Conservation (phyloP, 108 stramenopile species). For the Schizochytrium sp. region DNA sequence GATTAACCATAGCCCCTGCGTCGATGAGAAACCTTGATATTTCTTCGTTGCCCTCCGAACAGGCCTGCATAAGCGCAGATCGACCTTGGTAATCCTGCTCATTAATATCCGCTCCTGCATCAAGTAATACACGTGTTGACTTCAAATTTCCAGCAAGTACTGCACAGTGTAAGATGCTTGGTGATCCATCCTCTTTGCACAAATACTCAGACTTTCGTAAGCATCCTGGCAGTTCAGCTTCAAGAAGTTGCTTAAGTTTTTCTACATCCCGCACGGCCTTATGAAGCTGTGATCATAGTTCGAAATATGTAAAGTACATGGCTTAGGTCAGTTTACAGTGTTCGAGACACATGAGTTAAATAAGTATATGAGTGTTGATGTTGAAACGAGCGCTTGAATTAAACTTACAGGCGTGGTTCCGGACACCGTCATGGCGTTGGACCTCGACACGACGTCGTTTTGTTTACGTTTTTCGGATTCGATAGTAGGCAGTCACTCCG, state of each 20-base stretch:
- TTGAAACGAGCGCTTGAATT: too few species aligned
- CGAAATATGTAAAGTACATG: neutral
- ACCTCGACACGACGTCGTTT: too few species aligned
- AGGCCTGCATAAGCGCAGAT: slow-evolving; percentile 39
- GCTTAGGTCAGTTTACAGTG: too few species aligned
- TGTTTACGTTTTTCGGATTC: too few species aligned
- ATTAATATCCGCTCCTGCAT: slow-evolving; percentile 60
- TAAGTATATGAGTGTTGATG: too few species aligned
- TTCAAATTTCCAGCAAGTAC: slow-evolving; percentile 24
- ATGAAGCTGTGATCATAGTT: neutral
- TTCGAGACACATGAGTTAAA: too few species aligned
- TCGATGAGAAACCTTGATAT: neutral
- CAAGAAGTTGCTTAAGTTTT: slow-evolving; percentile 37
- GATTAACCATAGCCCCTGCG: neutral
- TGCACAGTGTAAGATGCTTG: slow-evolving; percentile 25
- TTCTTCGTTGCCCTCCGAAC: slow-evolving; percentile 46
- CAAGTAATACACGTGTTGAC: neutral
- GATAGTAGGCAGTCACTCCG: too few species aligned
- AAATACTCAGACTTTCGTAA: slow-evolving; percentile 4
- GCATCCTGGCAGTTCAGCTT: slow-evolving; percentile 43
- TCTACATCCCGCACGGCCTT: slow-evolving; percentile 45
- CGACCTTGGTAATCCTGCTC: neutral
- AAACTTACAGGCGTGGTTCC: too few species aligned
- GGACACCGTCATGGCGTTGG: too few species aligned
- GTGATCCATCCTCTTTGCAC: neutral